phyloP scores from a whole-genome alignment of 495 filamentous ascomycete species.

The Neurospora pannonica region DNA sequence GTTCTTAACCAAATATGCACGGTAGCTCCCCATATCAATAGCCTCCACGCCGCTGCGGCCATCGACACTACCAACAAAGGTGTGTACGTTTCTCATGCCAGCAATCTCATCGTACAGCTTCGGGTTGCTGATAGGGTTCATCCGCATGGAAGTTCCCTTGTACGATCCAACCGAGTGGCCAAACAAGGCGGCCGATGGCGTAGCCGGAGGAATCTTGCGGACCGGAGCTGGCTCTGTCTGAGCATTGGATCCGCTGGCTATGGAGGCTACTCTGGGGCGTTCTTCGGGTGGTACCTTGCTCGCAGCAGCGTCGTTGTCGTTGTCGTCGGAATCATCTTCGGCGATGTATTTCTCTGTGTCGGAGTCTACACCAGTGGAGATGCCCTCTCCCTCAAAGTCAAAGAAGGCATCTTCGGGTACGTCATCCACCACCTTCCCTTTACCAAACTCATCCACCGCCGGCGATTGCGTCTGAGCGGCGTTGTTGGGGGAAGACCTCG shows the following conservation, averaged over 20 bases:
- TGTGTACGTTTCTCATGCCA: constrained; percentile 34
- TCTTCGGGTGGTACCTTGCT: constrained; percentile 1
- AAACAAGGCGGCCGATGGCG: constrained; percentile 19
- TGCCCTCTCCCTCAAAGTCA: constrained; percentile 15
- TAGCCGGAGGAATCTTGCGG: constrained; percentile 8
- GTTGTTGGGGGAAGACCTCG: background rate
- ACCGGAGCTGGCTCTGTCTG: background rate
- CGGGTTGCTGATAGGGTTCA: constrained; percentile 28
- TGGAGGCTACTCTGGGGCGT: background rate
- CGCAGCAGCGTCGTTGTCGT: constrained; percentile 6
- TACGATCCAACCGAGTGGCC: constrained; percentile 33
- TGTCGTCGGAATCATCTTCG: constrained; percentile 13
- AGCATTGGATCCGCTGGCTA: background rate
- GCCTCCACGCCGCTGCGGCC: constrained; percentile 31
- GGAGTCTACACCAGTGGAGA: background rate
- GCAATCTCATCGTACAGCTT: constrained; percentile 35
- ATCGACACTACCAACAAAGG: constrained; percentile 37
- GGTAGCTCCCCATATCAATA: constrained; percentile 29
- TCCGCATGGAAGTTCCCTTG: constrained; percentile 24
- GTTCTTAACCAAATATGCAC: constrained; percentile 10
- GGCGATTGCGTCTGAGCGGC: background rate
- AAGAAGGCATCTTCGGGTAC: constrained; percentile 16
- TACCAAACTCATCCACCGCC: background rate
- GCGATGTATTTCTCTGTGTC: constrained; percentile 13
- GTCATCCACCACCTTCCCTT: constrained; percentile 1